These are phyloP conservation scores for Leccinum subtestaceum DNA, from an alignment of 768 basidiomycete genomes.

Conservation along the genomic window DNA sequence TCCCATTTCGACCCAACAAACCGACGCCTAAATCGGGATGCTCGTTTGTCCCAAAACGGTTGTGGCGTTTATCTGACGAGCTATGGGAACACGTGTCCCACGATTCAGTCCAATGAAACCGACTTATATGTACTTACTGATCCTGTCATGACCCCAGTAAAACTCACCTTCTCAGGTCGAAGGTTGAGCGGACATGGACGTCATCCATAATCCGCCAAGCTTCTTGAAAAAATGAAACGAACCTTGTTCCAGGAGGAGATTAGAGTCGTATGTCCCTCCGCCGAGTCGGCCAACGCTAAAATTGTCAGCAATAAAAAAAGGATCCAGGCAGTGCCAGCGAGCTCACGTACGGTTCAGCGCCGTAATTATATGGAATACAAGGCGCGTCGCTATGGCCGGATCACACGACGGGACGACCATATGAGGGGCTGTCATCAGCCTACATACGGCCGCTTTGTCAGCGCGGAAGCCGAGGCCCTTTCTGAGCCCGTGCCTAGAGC, in stretches of 20 bases:
- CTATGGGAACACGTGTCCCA: conserved; percentile 13
- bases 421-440: background rate
- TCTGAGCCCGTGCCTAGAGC: background rate
- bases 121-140: too few species aligned
- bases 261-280: background rate
- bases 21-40: conserved; percentile 21
- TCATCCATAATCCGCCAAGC: background rate
- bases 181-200: conserved; percentile 10
- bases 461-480: background rate
- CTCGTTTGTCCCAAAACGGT: conserved; percentile 23
- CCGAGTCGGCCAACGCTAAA: background rate
- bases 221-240: background rate
- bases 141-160: background rate
- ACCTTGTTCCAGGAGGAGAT: background rate
- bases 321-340: background rate
- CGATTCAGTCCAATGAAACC: conserved; percentile 5
- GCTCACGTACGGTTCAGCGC: background rate
- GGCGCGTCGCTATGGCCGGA: conserved; percentile 2
- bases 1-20: conserved; percentile 29
- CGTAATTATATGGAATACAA: conserved; percentile 22
- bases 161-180: conserved; percentile 6
- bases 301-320: background rate
- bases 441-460: background rate
- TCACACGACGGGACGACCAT: background rate
- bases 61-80: conserved; percentile 1